Evolutionary conservation across 2,329 filamentous ascomycete genomes (phyloP).

Genomic region (Colletotrichum acutatum): DNA sequence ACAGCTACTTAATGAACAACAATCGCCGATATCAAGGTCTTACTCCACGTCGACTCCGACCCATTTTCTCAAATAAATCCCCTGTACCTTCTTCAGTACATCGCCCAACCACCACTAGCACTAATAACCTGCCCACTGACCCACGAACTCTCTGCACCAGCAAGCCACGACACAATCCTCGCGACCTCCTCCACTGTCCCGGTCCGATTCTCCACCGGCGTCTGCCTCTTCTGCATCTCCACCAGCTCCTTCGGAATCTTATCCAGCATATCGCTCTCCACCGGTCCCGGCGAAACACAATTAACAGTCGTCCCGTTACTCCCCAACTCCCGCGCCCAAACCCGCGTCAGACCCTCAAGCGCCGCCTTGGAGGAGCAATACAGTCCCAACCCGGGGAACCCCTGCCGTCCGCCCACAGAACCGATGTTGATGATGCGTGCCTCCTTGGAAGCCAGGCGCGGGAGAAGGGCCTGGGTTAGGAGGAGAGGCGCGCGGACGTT

Average conservation of each 20-base stretch:
- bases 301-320: slow-evolving; percentile 69
- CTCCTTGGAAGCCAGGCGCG: slow-evolving; percentile 56
- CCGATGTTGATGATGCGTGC: slow-evolving; percentile 69
- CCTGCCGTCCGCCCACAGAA: slow-evolving; percentile 61
- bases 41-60: too few species aligned
- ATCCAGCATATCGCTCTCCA: slow-evolving; percentile 67
- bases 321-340: slow-evolving; percentile 69
- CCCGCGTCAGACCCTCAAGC: slow-evolving; percentile 68
- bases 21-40: fast-evolving
- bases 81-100: slow-evolving; percentile 38
- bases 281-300: slow-evolving; percentile 67
- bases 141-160: slow-evolving; percentile 59
- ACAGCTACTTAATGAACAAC: not conserved
- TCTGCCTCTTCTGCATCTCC: slow-evolving; percentile 59
- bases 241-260: slow-evolving; percentile 61
- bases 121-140: slow-evolving; percentile 66
- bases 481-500: slow-evolving; percentile 67
- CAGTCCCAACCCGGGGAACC: slow-evolving; percentile 56
- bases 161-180: slow-evolving; percentile 65
- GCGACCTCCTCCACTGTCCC: slow-evolving; percentile 66
- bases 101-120: slow-evolving; percentile 58
- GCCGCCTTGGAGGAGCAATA: slow-evolving; percentile 70
- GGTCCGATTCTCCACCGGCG: slow-evolving; percentile 61
- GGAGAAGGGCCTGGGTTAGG: slow-evolving; percentile 63
- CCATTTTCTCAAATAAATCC: not conserved